Conservation (phyloP, 768 basidiomycete species). For the Terana coerulea region DNA sequence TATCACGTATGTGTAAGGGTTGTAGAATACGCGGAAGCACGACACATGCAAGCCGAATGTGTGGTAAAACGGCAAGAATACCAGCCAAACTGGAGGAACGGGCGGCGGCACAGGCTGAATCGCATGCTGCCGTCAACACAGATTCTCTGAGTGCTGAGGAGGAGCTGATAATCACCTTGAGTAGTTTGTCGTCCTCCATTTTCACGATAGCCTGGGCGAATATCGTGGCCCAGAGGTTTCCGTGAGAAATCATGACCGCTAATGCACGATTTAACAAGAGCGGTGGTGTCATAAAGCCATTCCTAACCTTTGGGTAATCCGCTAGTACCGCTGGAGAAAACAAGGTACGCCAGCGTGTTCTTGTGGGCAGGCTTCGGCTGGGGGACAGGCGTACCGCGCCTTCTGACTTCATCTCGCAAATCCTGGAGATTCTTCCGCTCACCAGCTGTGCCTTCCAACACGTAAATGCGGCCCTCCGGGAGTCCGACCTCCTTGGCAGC, state of each 20-base stretch:
- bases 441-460: constrained; percentile 40
- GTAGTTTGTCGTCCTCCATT: constrained; percentile 3
- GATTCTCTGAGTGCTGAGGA: too few relatives aligned
- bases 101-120: constrained; percentile 6
- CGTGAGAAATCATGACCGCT: constrained; percentile 16
- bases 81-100: constrained; percentile 2
- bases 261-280: too few relatives aligned
- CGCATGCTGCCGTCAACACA: too few relatives aligned
- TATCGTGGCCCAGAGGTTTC: constrained; percentile 10
- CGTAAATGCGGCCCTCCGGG: constrained; percentile 40
- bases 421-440: constrained; percentile 42
- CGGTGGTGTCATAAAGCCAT: too few relatives aligned
- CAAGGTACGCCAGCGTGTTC: constrained; percentile 62
- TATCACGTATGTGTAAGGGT: constrained; percentile 9
- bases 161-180: too few relatives aligned
- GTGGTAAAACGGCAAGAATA: constrained; percentile 16
- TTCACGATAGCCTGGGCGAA: neutral
- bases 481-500: constrained; percentile 33
- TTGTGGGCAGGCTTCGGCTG: constrained; percentile 41
- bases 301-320: constrained; percentile 73
- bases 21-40: constrained; percentile 9
- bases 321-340: constrained; percentile 77
- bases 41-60: constrained; percentile 11
- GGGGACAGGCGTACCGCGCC: constrained; percentile 35
- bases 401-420: constrained; percentile 38